Evolutionary conservation across 2,329 filamentous ascomycete species (phyloP), one percentile per base, ranked within the genome.

Genomic region (Stagonosporopsis chrysanthemi): DNA sequence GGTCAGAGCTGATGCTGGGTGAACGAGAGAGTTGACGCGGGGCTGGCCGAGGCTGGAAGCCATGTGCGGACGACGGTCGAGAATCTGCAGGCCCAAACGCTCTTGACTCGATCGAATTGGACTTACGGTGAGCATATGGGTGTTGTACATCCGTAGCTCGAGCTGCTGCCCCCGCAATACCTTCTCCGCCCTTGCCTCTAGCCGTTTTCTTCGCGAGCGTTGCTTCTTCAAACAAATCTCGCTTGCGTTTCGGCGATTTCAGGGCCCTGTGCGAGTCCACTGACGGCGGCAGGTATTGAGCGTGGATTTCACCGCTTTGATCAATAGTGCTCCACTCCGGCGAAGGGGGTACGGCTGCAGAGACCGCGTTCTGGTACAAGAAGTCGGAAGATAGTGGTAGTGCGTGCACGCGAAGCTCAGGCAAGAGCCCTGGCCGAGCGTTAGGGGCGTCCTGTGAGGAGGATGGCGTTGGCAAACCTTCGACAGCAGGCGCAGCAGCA

Each of bases 171-270:
- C 78, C 79, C 2, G 79, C 66, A 4, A 82, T 67, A 26, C 77
- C 74, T 52, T 77, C 74, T 2, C 80, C 81, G 4, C 79, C 80
- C 11, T 75, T 73, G 15, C 76, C 70, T 29, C 75, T 76, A 1
- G 78, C 76, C 50, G 79, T 79, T 44, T 73, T 76, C 3, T 77
- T 75, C 3, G 76, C 76, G 43, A 80, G 73, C 1, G 75, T 73
- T 4, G 81, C 81, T 64, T 80, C 78, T 44, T 83, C 79, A 47
- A 84, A 82, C 4, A 82, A 67, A 31, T 79, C 75, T 22, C 74
- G 76, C 50, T 77, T 79, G 15, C 80, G 75, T 62, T 81, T 83
- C 11, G 73, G 68, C 6, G 67, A 70, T 7, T 44, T 48, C 0
- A 72, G 68, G 0, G 70, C 57, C 3, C 22, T 15, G 1, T 67